Base-by-base conservation (phyloP, 345 rosid genomes). In the Citrus mangshanensis region DNA sequence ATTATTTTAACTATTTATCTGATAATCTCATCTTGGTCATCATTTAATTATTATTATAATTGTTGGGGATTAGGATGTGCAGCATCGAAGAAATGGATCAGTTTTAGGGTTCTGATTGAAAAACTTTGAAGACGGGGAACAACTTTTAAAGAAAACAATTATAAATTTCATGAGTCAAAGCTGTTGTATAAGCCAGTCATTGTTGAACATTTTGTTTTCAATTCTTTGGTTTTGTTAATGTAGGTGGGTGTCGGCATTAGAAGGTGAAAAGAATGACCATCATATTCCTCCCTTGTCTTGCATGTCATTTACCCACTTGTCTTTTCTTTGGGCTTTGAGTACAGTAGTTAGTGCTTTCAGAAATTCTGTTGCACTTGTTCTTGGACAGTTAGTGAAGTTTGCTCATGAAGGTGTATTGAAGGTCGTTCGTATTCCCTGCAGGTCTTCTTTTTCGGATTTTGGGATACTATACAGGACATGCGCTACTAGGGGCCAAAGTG, bases 401-500 rank as follows among this genome's bases (percentile, higher is more conserved):
- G n/a, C 67, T 71, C 34, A 49, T 54, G 74, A 56, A 64, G 5
- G 34, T 37, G 9, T 21, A 38, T n/a, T 74, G 58, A 71, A 42
- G 25, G 49, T 66, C 81, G 46, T 56, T 63, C 27, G 8, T 63
- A 63, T 30, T 70, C 56, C 62, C 74, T 84, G 80, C 92, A 94
- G 99, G 98, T 78, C 24, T 96, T 59, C 70, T 96, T 70, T 94
- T 96, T 87, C 86, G 93, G 81, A 81, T 94, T 73, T 84, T 93
- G 88, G 99, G 99, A 58, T 86, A 86, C 82, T 96, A 91, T 81
- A 93, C 97, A 0, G 99, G 98, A 80, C 95, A 93, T 24, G 90
- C 99, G 61, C 91, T 96, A 16, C 98, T 96, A 27, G 99, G 98
- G 78, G 98, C 98, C 51, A 94, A 94, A 88, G 98, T 93, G 62